Conservation (phyloP, 805 yeast species). For the Cyberlindnera bimundalis region DNA sequence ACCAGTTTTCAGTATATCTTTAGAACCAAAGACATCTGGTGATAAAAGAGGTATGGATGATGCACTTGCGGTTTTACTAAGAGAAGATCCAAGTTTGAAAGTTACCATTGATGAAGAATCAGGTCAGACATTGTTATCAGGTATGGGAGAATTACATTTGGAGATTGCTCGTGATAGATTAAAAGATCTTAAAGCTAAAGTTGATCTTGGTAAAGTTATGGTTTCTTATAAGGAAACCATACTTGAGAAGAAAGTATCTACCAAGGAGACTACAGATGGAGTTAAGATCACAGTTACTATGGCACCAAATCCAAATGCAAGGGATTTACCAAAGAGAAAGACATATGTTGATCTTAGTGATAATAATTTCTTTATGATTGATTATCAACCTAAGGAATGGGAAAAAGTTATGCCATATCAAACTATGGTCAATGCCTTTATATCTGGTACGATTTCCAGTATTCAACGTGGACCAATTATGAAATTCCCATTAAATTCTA, state of each 20-base stretch:
- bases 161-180: constrained; percentile 82
- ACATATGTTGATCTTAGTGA: constrained; percentile 32
- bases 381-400: constrained; percentile 25
- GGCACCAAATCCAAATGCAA: constrained; percentile 32
- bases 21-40: constrained; percentile 81
- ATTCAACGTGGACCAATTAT: constrained; percentile 61
- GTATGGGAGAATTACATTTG: constrained; percentile 96
- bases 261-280: constrained; percentile 24
- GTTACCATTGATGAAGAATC: constrained; percentile 75
- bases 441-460: constrained; percentile 58
- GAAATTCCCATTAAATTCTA: constrained; percentile 56
- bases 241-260: constrained; percentile 11
- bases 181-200: constrained; percentile 79
- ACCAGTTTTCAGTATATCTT: constrained; percentile 82
- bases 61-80: constrained; percentile 60
- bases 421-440: constrained; percentile 46
- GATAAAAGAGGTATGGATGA: constrained; percentile 72
- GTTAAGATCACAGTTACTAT: constrained; percentile 29
- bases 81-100: constrained; percentile 88
- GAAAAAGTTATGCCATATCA: constrained; percentile 47
- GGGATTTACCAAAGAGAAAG: constrained; percentile 25
- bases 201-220: constrained; percentile 76
- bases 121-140: constrained; percentile 85
- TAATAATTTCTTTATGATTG: constrained; percentile 33
- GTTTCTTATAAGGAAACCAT: constrained; percentile 86